Evolutionary conservation across 202 grass and related monocot species (phyloP).

Genomic region (Setaria viridis): DNA sequence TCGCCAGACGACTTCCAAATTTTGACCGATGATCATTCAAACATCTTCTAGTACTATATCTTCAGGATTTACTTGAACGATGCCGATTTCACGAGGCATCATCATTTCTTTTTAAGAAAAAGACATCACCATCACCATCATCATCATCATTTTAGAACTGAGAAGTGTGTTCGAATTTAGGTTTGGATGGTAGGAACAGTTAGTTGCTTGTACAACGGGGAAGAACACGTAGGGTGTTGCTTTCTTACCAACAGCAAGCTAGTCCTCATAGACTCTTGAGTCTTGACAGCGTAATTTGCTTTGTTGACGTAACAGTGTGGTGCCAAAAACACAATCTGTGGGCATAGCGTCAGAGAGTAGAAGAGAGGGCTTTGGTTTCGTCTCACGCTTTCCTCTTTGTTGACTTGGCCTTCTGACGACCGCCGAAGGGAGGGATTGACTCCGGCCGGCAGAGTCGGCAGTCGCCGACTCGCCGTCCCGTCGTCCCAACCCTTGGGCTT

Average conservation of each 20-base stretch:
- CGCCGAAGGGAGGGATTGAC: constrained; percentile 37
- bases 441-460: background rate
- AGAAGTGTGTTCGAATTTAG: background rate
- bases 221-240: background rate
- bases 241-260: constrained; percentile 16
- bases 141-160: background rate
- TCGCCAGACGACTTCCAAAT: background rate
- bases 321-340: background rate
- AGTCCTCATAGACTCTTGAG: background rate
- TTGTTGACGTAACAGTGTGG: background rate
- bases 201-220: background rate
- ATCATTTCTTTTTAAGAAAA: background rate
- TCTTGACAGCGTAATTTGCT: background rate
- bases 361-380: background rate
- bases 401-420: constrained; percentile 18
- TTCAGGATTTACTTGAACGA: background rate
- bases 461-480: background rate
- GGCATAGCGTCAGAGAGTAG: background rate
- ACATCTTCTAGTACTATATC: background rate
- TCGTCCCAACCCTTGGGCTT: constrained; percentile 42
- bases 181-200: background rate
- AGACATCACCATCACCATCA: background rate
- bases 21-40: background rate
- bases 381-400: constrained; percentile 31
- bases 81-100: background rate